Base-by-base conservation (phyloP, 805 yeast species). In the Zygosaccharomyces lentus region DNA sequence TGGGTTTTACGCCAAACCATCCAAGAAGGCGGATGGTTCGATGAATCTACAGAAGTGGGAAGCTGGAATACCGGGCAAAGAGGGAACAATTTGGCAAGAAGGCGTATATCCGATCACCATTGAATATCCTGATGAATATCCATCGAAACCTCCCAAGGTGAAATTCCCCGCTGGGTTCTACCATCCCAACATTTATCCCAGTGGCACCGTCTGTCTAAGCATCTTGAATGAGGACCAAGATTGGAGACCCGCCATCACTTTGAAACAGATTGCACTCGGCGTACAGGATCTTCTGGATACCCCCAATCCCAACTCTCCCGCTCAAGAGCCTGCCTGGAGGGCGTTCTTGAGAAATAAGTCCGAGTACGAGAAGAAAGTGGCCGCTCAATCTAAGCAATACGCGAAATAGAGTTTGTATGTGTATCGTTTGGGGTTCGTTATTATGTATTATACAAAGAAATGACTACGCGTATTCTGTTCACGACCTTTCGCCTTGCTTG, bases 101-200 rank as follows among this genome's bases (percentile, higher is more conserved):
- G 98, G 91, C n/a, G 78, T 84, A 0, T 93, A 80, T 63, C 96
- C 96, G 10, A 71, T 93, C 31, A 80, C 89, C 2, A 80, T 93
- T 30, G 67, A 73, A 7, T 93, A 93, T 66, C 88, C 96, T 1
- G 85, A 81, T 43, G 98, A 91, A 50, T 93, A 88, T 62, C 99
- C 99, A 2, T 84, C 96, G 6, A 91, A 91, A 65, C 99, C 99
- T 1, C 98, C 98, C 34, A 89, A 88, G 60, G 89, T 95, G 47
- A 80, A 78, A 68, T 89, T 93, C 55, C 96, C 96, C 2, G 78
- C 82, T 2, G 87, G 85, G 0, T 93, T 93, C 59, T 93, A 89
- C 69, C 99, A 93, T 67, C 99, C 99, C 9, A 93, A 93, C 59
- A 91, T 93, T 8, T 93, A 93, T 59, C 99, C 99, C 1, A 86